phyloP scores from a whole-genome alignment of 2,329 filamentous ascomycete genomes.

The Leptosphaerulina australis region DNA sequence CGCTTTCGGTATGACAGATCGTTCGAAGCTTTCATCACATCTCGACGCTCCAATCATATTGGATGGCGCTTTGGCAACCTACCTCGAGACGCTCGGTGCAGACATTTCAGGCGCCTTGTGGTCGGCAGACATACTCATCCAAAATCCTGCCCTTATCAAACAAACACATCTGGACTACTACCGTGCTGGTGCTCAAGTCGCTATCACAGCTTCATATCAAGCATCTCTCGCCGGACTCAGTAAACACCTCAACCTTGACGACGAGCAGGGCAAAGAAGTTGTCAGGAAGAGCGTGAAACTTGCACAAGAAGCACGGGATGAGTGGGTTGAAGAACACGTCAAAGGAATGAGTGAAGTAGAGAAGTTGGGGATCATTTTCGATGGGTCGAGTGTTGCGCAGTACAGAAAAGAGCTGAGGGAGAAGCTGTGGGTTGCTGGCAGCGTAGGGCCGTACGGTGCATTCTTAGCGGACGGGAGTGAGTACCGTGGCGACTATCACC shows the following conservation, averaged over 20 bases:
- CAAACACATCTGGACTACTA: slow-evolving; percentile 55
- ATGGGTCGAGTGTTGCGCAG: not conserved
- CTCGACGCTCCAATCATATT: slow-evolving; percentile 47
- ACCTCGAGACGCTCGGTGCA: slow-evolving; percentile 53
- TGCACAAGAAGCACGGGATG: slow-evolving; percentile 48
- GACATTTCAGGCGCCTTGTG: slow-evolving; percentile 54
- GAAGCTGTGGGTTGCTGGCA: slow-evolving; percentile 50
- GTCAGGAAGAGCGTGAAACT: slow-evolving; percentile 51
- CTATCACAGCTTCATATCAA: slow-evolving; percentile 57
- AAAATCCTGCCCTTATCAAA: slow-evolving; percentile 51
- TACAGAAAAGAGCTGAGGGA: slow-evolving; percentile 1
- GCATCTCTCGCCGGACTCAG: slow-evolving; percentile 51
- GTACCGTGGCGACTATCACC: slow-evolving; percentile 52
- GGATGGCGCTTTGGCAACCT: slow-evolving; percentile 57
- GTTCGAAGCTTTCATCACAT: slow-evolving; percentile 20
- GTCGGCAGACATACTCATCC: slow-evolving; percentile 52
- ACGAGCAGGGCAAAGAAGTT: slow-evolving; percentile 44
- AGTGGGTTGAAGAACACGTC: slow-evolving; percentile 27
- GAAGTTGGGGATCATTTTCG: not conserved
- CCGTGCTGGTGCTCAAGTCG: slow-evolving; percentile 53
- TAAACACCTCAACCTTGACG: slow-evolving; percentile 45
- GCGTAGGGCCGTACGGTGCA: slow-evolving; percentile 57
- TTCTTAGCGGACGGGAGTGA: slow-evolving; percentile 56
- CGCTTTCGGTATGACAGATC: slow-evolving; percentile 3
- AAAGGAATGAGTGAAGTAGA: slow-evolving; percentile 3